Evolutionary conservation across 352 stramenopile genomes (phyloP).

Genomic region (Phytophthora brassicae): DNA sequence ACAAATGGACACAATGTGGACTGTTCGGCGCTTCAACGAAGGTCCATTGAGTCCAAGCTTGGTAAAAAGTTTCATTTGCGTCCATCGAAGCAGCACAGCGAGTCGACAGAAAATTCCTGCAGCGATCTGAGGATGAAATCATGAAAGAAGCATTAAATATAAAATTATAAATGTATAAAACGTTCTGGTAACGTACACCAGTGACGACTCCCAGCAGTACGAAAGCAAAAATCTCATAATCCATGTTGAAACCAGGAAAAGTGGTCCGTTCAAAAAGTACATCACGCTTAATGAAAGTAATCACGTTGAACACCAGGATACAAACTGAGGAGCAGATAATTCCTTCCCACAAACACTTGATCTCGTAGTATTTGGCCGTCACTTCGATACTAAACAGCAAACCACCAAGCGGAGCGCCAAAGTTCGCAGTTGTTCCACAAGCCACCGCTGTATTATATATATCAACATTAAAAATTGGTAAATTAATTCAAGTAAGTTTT

Average conservation of each 20-base stretch:
- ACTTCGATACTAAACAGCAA: conserved; percentile 88
- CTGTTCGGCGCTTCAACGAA: conserved; percentile 55
- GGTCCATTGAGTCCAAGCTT: conserved; percentile 53
- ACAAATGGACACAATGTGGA: conserved; percentile 70
- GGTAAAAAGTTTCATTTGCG: conserved; percentile 64
- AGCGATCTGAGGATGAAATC: conserved; percentile 45
- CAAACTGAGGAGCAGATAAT: conserved; percentile 83
- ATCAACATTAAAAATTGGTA: not conserved
- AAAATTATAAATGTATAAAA: too few species aligned
- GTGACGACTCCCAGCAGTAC: conserved; percentile 70
- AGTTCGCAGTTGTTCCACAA: conserved; percentile 80
- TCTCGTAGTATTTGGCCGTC: conserved; percentile 83
- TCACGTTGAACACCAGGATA: conserved; percentile 80
- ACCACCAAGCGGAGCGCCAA: conserved; percentile 74
- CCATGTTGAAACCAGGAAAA: conserved; percentile 81
- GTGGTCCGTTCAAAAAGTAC: conserved; percentile 82
- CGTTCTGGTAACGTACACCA: conserved; percentile 46
- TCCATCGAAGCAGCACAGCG: conserved; percentile 49
- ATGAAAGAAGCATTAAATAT: too few species aligned
- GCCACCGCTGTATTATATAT: conserved; percentile 68
- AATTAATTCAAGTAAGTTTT: not conserved
- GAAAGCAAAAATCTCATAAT: conserved; percentile 82
- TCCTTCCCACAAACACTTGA: conserved; percentile 85
- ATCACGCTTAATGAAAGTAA: conserved; percentile 77
- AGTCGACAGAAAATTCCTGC: conserved; percentile 69